A percentile compares a stretch with the other conserved stretches of the same genome.
Evolutionary conservation across 2,329 filamentous ascomycete genomes (phyloP).

Genomic region (Neofusicoccum sp.): DNA sequence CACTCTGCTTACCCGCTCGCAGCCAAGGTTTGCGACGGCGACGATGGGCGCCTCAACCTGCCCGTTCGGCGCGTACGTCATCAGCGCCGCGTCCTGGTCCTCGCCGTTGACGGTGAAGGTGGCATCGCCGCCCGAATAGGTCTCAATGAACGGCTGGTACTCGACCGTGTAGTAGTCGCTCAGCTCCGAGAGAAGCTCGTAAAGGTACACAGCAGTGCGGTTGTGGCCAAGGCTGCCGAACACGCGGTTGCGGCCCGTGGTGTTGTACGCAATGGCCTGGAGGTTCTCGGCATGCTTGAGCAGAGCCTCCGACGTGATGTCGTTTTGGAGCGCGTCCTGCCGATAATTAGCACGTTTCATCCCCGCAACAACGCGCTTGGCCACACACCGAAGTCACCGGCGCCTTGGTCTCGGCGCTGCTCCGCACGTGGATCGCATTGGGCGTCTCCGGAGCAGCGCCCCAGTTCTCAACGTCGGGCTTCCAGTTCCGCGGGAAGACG

Average conservation of each 20-base stretch:
- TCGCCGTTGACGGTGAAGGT: slow-evolving; percentile 27
- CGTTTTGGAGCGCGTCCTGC: slow-evolving; percentile 26
- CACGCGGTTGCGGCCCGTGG: slow-evolving; percentile 35
- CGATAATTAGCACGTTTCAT: not conserved
- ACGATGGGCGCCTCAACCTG: slow-evolving; percentile 58
- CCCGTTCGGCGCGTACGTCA: slow-evolving; percentile 63
- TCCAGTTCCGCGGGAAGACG: not conserved
- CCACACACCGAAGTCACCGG: not conserved
- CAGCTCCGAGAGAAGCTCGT: slow-evolving; percentile 28
- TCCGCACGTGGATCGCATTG: not conserved
- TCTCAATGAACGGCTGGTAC: slow-evolving; percentile 36
- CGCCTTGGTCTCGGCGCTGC: not conserved
- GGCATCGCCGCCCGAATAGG: slow-evolving; percentile 32
- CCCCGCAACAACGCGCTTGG: not conserved
- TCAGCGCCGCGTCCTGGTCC: slow-evolving; percentile 28
- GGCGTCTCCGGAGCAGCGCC: not conserved
- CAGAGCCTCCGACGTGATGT: slow-evolving; percentile 32
- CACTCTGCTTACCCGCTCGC: slow-evolving; percentile 39
- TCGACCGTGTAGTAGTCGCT: slow-evolving; percentile 35
- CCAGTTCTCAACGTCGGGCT: not conserved
- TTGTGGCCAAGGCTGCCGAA: slow-evolving; percentile 37
- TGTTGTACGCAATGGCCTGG: slow-evolving; percentile 31
- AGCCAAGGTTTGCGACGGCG: slow-evolving; percentile 63
- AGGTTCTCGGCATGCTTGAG: slow-evolving; percentile 34
- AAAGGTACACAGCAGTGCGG: slow-evolving; percentile 33